Conservation (phyloP, 495 filamentous ascomycete species). For the Aspergillus leporis region DNA sequence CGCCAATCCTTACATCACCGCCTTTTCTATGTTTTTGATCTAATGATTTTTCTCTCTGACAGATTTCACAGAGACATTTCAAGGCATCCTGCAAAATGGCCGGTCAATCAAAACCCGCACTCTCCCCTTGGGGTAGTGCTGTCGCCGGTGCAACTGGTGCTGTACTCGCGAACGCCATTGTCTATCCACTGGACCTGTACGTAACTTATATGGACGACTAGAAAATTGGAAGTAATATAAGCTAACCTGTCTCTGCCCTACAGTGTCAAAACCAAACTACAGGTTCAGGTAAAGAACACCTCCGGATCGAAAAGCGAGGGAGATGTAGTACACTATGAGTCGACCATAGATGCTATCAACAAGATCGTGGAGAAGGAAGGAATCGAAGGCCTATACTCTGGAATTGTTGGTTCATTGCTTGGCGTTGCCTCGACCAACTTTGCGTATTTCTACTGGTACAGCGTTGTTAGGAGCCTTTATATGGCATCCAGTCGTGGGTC, state of each 20-base stretch:
- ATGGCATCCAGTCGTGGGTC: conserved; percentile 62
- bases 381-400: conserved; percentile 78
- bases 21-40: neutral
- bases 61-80: neutral
- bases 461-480: conserved; percentile 80
- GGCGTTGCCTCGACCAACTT: conserved; percentile 98
- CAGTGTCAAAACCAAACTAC: conserved; percentile 94
- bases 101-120: conserved; percentile 74
- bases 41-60: neutral
- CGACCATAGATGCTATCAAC: conserved; percentile 80
- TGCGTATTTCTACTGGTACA: conserved; percentile 99
- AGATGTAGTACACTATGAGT: conserved; percentile 71
- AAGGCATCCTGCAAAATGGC: conserved; percentile 56
- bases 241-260: conserved; percentile 7
- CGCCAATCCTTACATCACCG: neutral
- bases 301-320: conserved; percentile 29
- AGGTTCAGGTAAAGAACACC: conserved; percentile 83
- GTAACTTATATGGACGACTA: conserved; percentile 26
- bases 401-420: conserved; percentile 80
- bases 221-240: neutral
- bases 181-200: conserved; percentile 97
- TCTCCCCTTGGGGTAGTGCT: conserved; percentile 93
- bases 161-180: conserved; percentile 90
- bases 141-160: conserved; percentile 92
- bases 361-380: conserved; percentile 88